Conservation (phyloP, 371 early-diverging fungal species). For the Phascolomyces articulosus region DNA sequence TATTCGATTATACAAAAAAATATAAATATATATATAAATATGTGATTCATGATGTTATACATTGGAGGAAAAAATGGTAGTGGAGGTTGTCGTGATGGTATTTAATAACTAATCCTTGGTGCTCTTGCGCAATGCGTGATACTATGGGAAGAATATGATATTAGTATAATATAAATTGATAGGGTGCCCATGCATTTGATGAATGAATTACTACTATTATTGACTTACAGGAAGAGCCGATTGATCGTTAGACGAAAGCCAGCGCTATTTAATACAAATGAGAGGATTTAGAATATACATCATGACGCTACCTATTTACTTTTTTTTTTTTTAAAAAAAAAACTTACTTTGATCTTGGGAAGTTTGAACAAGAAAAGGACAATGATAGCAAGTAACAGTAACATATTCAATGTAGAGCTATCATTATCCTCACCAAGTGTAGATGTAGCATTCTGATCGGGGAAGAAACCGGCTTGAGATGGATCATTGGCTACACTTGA, state of each 20-base stretch:
- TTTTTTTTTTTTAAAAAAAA: no score
- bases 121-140: neutral
- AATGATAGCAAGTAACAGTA: constrained; percentile 3
- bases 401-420: constrained; percentile 6
- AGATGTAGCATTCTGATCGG: constrained; percentile 1
- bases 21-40: constrained; percentile 8
- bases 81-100: neutral
- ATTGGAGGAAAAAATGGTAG: neutral
- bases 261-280: neutral
- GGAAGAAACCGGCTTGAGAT: constrained; percentile 7
- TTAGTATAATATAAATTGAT: neutral
- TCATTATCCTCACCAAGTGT: neutral
- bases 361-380: constrained; percentile 2
- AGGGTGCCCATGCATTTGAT: no score
- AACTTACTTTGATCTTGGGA: constrained; percentile 16
- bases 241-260: constrained; percentile 6
- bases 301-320: no score
- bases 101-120: constrained; percentile 2
- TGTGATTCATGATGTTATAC: neutral
- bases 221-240: constrained; percentile 5
- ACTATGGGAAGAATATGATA: neutral
- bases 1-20: constrained; percentile 75
- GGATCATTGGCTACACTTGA: neutral
- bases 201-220: no score
- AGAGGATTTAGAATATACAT: no score